Evolutionary conservation across 2,329 filamentous ascomycete species (phyloP), one percentile per base, ranked within the genome.

Genomic region (Colletotrichum sp.): DNA sequence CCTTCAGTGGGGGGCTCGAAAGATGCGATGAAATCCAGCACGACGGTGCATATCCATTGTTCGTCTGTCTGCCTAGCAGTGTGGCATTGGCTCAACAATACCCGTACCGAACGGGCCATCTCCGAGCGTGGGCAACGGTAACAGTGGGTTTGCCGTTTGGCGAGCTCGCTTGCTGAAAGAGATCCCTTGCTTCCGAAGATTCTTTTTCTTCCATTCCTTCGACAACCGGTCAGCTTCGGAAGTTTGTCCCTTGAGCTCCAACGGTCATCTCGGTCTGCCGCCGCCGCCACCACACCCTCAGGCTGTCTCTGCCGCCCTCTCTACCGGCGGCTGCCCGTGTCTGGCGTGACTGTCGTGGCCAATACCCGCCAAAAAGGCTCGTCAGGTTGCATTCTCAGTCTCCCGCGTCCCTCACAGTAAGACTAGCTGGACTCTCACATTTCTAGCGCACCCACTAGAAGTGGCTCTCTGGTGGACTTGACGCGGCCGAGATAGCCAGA

Each of bases 131-230:
- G 30, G 32, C 29, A 63, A 64, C 49, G 52, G 68, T 22, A 52
- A 64, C 49, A 30, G 68, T 55, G 25, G 66, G 44, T 52, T 71
- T 36, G 29, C 22, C 29, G 69, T 63, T 63, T 75, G 29, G 36
- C 63, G 57, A 39, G 39, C 68, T 75, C 62, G 69, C 69, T 67
- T 67, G 69, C 68, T 64, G 59, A 39, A 16, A 55, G 29, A 36
- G 12, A 39, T 69, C 74, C 74, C 74, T 76, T 76, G 74, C 72
- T 59, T 69, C 64, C 64, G 70, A 73, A 65, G 34, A 34, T 65
- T 76, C 64, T 64, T 61, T 76, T 64, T 27, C 64, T 74, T 74
- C 74, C 61, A 69, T 76, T 76, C 74, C 74, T 61, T 61, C 36
- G 39, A 69, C 32, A 34, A 27, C 67, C 27, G 32, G 32, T 32